Percentiles rank a stretch among this genome's conserved stretches.
Conservation (phyloP, 805 yeast genomes). For the Jamesozyma jinghongensis region DNA sequence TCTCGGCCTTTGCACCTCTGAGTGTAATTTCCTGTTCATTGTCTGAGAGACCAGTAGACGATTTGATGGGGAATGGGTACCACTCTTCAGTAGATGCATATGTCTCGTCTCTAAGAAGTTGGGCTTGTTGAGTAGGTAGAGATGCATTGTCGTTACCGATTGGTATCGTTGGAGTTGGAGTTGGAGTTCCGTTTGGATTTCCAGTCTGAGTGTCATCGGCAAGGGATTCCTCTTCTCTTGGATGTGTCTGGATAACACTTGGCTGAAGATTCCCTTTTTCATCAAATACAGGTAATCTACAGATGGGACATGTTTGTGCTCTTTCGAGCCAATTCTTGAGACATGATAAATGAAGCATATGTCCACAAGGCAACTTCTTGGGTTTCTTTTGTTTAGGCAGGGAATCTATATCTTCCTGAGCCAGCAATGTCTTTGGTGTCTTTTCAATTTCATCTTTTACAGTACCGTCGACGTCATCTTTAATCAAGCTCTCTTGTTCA, state of each 20-base stretch:
- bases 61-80: conserved; percentile 1
- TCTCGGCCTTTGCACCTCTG: background rate
- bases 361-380: conserved; percentile 74
- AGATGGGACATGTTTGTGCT: conserved; percentile 88
- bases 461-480: too few species aligned
- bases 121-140: too few species aligned
- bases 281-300: conserved; percentile 60
- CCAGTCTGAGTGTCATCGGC: too few species aligned
- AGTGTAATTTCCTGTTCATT: background rate
- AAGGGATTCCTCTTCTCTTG: background rate
- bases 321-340: conserved; percentile 88
- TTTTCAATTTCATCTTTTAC: background rate
- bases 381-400: conserved; percentile 36
- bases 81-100: too few species aligned
- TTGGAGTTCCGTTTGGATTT: too few species aligned
- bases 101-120: too few species aligned
- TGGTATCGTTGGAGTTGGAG: conserved; percentile 1
- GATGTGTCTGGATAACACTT: background rate
- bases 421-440: background rate
- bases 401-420: conserved; percentile 8
- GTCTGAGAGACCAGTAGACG: background rate
- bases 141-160: background rate
- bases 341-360: conserved; percentile 82
- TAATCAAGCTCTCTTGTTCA: background rate
- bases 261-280: conserved; percentile 22